Percentiles rank a stretch among this genome's conserved stretches.
Conservation (phyloP, 441 rosid species). For the Manihot esculenta region DNA sequence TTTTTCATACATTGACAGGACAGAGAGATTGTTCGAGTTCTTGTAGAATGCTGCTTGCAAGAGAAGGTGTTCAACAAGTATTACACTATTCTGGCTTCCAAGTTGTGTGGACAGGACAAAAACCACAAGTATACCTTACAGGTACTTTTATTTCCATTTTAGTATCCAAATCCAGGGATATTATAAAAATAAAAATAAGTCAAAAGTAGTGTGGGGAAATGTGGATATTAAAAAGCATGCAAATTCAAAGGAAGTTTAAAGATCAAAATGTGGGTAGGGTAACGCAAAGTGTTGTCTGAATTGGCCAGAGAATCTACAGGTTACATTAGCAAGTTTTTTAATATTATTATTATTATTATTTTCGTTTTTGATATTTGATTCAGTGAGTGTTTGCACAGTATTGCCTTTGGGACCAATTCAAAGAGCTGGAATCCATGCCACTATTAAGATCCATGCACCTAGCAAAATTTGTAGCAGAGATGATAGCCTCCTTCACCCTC, state of each 20-base stretch:
- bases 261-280: not conserved
- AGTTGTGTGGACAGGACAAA: conserved; percentile 78
- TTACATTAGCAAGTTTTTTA: not conserved
- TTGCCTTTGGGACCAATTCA: conserved; percentile 87
- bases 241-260: not conserved
- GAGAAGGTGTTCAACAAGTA: conserved; percentile 86
- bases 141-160: conserved; percentile 38
- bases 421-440: conserved; percentile 67
- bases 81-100: conserved; percentile 70
- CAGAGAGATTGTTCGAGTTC: conserved; percentile 87
- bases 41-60: conserved; percentile 83
- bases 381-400: conserved; percentile 39
- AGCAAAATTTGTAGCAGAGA: conserved; percentile 80
- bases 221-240: not conserved
- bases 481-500: conserved; percentile 63
- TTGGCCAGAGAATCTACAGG: not conserved
- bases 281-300: not conserved
- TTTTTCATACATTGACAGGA: conserved; percentile 43
- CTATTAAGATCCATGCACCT: conserved; percentile 81
- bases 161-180: not conserved
- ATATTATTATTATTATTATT: too few species aligned
- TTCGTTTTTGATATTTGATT: not conserved
- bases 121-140: conserved; percentile 85
- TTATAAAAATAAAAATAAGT: not conserved
- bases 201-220: not conserved